These are phyloP conservation scores for Imleria badia DNA, from an alignment of 768 basidiomycete species.

Conservation along the genomic window DNA sequence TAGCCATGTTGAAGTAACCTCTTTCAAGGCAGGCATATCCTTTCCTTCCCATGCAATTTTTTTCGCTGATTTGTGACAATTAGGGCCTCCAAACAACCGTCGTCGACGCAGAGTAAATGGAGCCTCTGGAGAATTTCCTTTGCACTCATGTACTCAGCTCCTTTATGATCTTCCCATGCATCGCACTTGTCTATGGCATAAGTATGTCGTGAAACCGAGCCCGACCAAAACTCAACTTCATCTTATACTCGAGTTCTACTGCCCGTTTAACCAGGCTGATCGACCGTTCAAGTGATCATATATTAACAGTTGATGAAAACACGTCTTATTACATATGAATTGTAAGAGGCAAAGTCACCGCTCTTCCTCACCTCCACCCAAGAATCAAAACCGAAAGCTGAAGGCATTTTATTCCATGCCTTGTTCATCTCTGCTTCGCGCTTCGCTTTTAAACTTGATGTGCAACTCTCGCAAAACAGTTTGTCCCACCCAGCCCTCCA, in stretches of 20 bases:
- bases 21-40: conserved; percentile 74
- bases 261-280: not conserved
- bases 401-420: not conserved
- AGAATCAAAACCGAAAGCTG: conserved; percentile 4
- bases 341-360: not conserved
- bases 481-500: conserved; percentile 1
- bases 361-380: not conserved
- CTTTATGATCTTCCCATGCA: conserved; percentile 26
- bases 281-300: too few relatives aligned
- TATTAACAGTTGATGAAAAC: not conserved
- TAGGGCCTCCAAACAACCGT: conserved; percentile 85
- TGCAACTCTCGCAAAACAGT: not conserved
- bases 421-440: not conserved
- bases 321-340: not conserved
- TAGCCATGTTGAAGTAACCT: conserved; percentile 68
- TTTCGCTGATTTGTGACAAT: conserved; percentile 8
- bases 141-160: conserved; percentile 16
- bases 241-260: too few relatives aligned
- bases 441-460: fast-evolving
- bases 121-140: conserved; percentile 9
- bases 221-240: not conserved
- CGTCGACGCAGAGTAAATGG: conserved; percentile 73
- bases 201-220: conserved; percentile 28
- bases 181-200: conserved; percentile 25
- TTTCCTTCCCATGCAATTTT: not conserved